Evolutionary conservation across 148 eudicot species (phyloP), one percentile per base, ranked within the genome.

Genomic region (Rhododendron griersonianum): DNA sequence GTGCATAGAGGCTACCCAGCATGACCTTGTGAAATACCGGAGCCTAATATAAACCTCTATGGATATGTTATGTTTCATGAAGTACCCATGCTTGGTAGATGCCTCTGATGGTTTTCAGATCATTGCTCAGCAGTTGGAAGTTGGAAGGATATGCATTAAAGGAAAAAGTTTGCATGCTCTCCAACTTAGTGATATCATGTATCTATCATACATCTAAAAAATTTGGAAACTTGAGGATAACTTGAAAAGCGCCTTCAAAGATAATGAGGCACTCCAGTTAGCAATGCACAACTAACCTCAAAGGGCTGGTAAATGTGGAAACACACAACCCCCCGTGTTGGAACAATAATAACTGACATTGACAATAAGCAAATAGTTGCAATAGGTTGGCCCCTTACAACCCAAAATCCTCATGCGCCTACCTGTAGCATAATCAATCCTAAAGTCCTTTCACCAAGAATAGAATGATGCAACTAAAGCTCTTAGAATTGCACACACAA

Each of bases 301-400:
- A 97, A 30, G 96, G 81, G 91, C 91, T 48, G 99, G 98, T 84
- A 97, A 90, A 87, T 92, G 83, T 19, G 99, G 99, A 84, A 97
- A 97, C 23, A 59, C 65, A 6, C 65, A 59, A 59, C 3, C 15
- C 23, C n/a, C 1, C 5, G 25, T 1, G 65, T 59, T 2, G 9
- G n/a, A 21, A 59, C 16, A 21, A 21, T 19, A 59, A 21, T 59
- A 59, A 59, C 65, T 50, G 55, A 50, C 55, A 10, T 13, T 59
- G 23, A 19, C 65, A 19, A 19, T 53, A 21, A 59, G 65, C 65
- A 59, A 59, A 59, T 59, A 59, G 9, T 21, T 19, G 65, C 25
- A 59, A 59, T 7, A 59, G n/a, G 65, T 59, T 6, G 63, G 14
- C 63, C 63, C 63, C 11, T 18, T 0, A 37, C 57, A 51, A 51